Evolutionary conservation across 306 rosid species (phyloP), one percentile per base, ranked within the genome.

Genomic region (Astragalus glycyphyllos): DNA sequence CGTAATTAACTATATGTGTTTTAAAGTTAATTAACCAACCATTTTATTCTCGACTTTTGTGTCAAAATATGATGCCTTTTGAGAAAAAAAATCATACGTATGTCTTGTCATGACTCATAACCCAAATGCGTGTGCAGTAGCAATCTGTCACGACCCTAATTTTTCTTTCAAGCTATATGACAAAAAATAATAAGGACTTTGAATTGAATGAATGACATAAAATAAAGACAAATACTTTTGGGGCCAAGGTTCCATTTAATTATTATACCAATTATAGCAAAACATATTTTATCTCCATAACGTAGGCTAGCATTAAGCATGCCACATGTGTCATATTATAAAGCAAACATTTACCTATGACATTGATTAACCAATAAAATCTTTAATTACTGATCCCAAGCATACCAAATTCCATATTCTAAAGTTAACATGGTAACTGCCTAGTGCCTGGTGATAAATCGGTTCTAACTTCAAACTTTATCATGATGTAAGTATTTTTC

Each of bases 341-440:
- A 61, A 31, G 23, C 32, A 77, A 77, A 81, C 53, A 10, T 67
- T 65, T 53, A 53, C 53, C 58, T 42, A 44, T 62, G 53, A 35
- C 42, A 75, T 32, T 53, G 40, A 75, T 45, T 58, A 58, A 57
- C 61, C 42, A 49, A 64, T 58, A 44, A 47, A 49, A n/a, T 34
- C 41, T 70, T 74, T 74, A 34, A 74, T 35, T 49, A 74, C 37
- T 49, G 14, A 32, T 12, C 49, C 46, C 46, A 37, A 37, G 31
- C 23, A 8, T 12, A 60, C 38, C 15, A n/a, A 62, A 53, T 31
- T 46, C 17, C 10, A 23, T 64, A 29, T 55, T 45, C 55, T 23
- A 6, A 53, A 10, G 64, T 34, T 35, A 34, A 49, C 4, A 29
- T 26, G 15, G 60, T 48, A 49, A 6, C 62, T 44, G 58, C 41